Percentiles rank a stretch among this genome's conserved stretches.
phyloP scores from a whole-genome alignment of 2,329 filamentous ascomycete genomes.

The Blastomyces silverae region DNA sequence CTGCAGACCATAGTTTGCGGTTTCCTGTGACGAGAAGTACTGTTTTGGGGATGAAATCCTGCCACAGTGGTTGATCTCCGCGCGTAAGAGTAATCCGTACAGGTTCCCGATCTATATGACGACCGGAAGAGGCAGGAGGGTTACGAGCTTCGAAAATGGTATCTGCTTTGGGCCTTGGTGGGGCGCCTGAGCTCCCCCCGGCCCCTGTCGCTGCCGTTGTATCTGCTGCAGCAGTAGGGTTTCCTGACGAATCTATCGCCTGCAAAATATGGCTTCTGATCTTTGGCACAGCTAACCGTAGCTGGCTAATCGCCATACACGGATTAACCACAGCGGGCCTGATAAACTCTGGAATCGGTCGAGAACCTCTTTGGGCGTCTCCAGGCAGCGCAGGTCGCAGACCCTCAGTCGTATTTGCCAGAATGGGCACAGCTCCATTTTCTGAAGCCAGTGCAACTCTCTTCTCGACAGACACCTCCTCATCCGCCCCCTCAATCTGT shows the following conservation, averaged over 20 bases:
- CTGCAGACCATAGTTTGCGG: slow-evolving; percentile 82
- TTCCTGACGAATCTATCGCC: slow-evolving; percentile 57
- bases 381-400: slow-evolving; percentile 64
- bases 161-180: slow-evolving; percentile 55
- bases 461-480: slow-evolving; percentile 58
- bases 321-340: slow-evolving; percentile 83
- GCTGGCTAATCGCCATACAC: slow-evolving; percentile 70
- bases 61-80: slow-evolving; percentile 76
- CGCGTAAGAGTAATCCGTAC: slow-evolving; percentile 76
- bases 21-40: slow-evolving; percentile 89
- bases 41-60: slow-evolving; percentile 81
- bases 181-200: slow-evolving; percentile 28
- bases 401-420: slow-evolving; percentile 70
- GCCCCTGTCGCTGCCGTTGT: slow-evolving; percentile 20
- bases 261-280: slow-evolving; percentile 75
- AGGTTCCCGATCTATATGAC: slow-evolving; percentile 64
- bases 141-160: slow-evolving; percentile 85
- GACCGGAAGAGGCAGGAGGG: slow-evolving; percentile 56
- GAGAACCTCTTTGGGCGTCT: slow-evolving; percentile 46
- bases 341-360: slow-evolving; percentile 72
- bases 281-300: slow-evolving; percentile 80
- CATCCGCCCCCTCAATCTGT: slow-evolving; percentile 61
- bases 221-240: slow-evolving; percentile 36
- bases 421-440: slow-evolving; percentile 64
- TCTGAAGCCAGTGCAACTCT: slow-evolving; percentile 53